Evolutionary conservation across 495 filamentous ascomycete genomes (phyloP).

Genomic region (Aspergillus campestris): DNA sequence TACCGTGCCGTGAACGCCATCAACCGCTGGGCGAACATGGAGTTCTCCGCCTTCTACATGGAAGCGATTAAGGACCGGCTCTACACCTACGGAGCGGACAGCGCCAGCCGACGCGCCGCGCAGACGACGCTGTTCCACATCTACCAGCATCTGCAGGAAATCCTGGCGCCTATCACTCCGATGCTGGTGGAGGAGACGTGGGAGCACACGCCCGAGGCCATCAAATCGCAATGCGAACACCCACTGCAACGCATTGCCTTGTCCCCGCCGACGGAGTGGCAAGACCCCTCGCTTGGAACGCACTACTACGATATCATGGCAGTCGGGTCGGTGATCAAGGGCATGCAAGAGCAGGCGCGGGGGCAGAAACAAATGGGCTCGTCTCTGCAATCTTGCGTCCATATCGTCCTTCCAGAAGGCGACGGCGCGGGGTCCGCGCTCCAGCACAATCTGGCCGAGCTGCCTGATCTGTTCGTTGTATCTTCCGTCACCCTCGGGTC

Average conservation of each 20-base stretch:
- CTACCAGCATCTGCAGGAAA: slow-evolving; percentile 59
- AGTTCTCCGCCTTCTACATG: slow-evolving; percentile 89
- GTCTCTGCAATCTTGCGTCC: slow-evolving; percentile 62
- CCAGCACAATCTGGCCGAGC: slow-evolving; percentile 48
- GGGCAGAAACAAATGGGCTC: slow-evolving; percentile 58
- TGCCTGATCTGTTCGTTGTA: slow-evolving; percentile 69
- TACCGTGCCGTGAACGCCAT: slow-evolving; percentile 65
- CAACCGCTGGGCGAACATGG: slow-evolving; percentile 68
- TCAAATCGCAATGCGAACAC: slow-evolving; percentile 45
- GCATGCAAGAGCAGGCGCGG: slow-evolving; percentile 59
- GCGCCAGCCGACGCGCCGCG: slow-evolving; percentile 40
- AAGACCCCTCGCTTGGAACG: slow-evolving; percentile 26
- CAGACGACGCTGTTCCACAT: slow-evolving; percentile 66
- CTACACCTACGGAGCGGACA: slow-evolving; percentile 64
- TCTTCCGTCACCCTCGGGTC: slow-evolving; percentile 51
- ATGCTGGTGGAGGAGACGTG: slow-evolving; percentile 82
- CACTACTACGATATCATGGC: slow-evolving; percentile 52
- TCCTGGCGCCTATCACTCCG: slow-evolving; percentile 75
- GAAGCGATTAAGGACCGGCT: slow-evolving; percentile 85
- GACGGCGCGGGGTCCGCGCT: slow-evolving; percentile 27
- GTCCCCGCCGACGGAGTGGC: slow-evolving; percentile 25
- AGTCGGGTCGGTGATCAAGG: slow-evolving; percentile 55
- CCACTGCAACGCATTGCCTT: slow-evolving; percentile 33
- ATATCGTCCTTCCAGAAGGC: slow-evolving; percentile 30
- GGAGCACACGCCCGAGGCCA: slow-evolving; percentile 58